phyloP scores from a whole-genome alignment of 2,329 filamentous ascomycete genomes.

The Pyrenochaeta sp. region DNA sequence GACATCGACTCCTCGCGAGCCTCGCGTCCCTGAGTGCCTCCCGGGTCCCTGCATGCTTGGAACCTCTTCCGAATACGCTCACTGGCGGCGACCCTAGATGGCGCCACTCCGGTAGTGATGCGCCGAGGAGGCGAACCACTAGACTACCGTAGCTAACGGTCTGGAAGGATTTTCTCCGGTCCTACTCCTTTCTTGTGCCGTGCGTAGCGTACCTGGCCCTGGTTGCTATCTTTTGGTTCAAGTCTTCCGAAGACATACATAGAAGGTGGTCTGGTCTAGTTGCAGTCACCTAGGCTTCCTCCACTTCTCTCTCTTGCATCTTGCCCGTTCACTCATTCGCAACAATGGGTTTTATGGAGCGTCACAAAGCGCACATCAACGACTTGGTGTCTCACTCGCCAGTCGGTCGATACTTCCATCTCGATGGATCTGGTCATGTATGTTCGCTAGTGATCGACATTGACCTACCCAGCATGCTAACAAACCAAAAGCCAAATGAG shows the following conservation, averaged over 20 bases:
- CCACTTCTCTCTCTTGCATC: neutral
- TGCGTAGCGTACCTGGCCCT: too few relatives aligned
- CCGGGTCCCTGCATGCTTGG: neutral
- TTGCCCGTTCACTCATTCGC: neutral
- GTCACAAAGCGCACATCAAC: conserved; percentile 35
- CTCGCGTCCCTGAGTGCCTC: too few relatives aligned
- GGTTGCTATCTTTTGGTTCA: too few relatives aligned
- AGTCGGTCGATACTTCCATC: conserved; percentile 65
- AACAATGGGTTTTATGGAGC: conserved; percentile 27
- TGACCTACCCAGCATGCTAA: conserved; percentile 15
- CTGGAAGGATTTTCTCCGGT: too few relatives aligned
- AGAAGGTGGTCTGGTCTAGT: too few relatives aligned
- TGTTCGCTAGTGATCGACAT: conserved; percentile 46
- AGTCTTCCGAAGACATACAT: too few relatives aligned
- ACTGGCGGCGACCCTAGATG: neutral
- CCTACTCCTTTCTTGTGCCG: too few relatives aligned
- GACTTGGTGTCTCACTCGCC: conserved; percentile 40
- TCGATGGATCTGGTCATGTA: conserved; percentile 85
- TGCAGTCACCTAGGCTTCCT: neutral
- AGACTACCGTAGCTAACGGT: too few relatives aligned
- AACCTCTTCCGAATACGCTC: neutral
- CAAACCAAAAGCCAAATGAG: conserved; percentile 65
- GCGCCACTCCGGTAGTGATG: conserved; percentile 4
- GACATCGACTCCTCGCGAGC: too few relatives aligned
- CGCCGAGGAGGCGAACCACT: conserved; percentile 10